Percentiles rank a stretch among this genome's conserved stretches.
These are phyloP conservation scores for Silybum marianum DNA, from an alignment of 129 eudicot species.

Conservation along the genomic window DNA sequence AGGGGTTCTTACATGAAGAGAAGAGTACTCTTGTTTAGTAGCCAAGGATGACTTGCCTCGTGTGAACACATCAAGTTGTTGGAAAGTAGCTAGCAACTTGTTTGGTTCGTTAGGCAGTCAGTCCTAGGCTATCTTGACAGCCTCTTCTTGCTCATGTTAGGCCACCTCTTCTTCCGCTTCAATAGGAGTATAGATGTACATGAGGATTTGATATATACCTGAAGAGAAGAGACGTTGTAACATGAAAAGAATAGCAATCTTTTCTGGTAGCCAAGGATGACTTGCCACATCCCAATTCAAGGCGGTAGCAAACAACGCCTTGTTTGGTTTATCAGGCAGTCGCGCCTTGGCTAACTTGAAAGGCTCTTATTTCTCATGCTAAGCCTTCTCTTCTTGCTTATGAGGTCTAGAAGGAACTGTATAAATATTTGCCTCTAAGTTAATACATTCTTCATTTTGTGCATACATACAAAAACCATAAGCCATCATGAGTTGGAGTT, in stretches of 20 bases:
- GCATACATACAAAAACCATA: background rate
- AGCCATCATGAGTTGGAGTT: background rate
- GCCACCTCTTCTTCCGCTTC: background rate
- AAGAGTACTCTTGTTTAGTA: background rate
- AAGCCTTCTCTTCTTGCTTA: background rate
- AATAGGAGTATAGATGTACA: no score
- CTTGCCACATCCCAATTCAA: background rate
- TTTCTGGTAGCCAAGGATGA: slow-evolving; percentile 4
- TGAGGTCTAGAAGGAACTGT: background rate
- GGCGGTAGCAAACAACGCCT: background rate
- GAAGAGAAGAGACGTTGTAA: no score
- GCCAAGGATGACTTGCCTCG: background rate
- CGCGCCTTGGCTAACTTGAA: background rate
- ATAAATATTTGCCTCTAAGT: no score
- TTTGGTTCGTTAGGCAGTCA: background rate
- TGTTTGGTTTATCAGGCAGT: slow-evolving; percentile 1
- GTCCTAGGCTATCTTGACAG: background rate
- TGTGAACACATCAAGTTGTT: background rate
- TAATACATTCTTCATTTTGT: background rate
- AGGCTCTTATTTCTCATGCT: background rate
- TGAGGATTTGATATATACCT: no score
- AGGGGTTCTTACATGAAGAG: background rate
- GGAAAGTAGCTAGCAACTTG: background rate
- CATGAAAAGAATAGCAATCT: background rate
- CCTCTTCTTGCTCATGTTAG: background rate